Conservation (phyloP, 306 rosid species). For the Neltuma alba region DNA sequence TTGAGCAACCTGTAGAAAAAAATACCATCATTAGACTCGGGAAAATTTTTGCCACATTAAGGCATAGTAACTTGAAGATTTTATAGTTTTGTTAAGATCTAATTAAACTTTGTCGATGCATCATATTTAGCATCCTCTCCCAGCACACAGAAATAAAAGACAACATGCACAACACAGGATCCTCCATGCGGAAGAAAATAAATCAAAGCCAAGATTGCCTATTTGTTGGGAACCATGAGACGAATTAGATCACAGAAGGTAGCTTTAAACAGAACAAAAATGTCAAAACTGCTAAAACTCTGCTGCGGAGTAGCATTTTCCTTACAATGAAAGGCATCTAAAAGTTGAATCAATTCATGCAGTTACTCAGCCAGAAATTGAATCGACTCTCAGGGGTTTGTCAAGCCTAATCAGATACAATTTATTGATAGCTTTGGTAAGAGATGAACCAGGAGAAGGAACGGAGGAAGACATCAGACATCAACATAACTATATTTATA, state of each 20-base stretch:
- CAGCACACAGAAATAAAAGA: slow-evolving; percentile 7
- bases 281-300: background rate
- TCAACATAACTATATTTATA: background rate
- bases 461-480: slow-evolving; percentile 11
- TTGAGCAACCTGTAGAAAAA: slow-evolving; percentile 78
- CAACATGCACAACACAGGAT: slow-evolving; percentile 3
- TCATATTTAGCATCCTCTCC: slow-evolving; percentile 21
- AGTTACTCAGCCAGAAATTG: slow-evolving; percentile 6
- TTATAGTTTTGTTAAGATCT: background rate
- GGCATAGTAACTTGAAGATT: slow-evolving; percentile 23
- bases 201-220: slow-evolving; percentile 11
- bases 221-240: slow-evolving; percentile 1
- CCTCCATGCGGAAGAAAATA: slow-evolving; percentile 20
- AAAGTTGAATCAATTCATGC: slow-evolving; percentile 1
- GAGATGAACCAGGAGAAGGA: slow-evolving; percentile 3
- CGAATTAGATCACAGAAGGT: background rate
- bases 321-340: slow-evolving; percentile 1
- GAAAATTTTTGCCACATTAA: background rate
- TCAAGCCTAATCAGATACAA: background rate
- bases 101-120: slow-evolving; percentile 6
- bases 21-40: slow-evolving; percentile 14
- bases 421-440: background rate
- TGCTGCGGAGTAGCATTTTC: background rate
- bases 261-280: background rate
- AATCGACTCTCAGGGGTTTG: background rate